Percentiles rank a stretch among this genome's conserved stretches.
Conservation (phyloP, 1,139 yeast species). For the Yamadazyma oceani region DNA sequence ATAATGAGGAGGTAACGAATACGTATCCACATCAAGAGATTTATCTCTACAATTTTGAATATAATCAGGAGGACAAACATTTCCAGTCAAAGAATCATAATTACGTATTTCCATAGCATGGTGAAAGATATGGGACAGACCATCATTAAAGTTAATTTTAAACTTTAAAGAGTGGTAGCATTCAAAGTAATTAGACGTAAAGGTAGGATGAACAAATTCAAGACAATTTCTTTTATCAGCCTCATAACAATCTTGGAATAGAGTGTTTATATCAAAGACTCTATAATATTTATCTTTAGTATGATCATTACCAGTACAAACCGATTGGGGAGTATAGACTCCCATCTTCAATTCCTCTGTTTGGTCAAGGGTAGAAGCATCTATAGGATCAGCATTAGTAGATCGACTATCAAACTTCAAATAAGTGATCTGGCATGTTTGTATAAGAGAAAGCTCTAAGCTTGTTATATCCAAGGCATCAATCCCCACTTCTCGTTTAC, state of each 20-base stretch:
- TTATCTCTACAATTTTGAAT: neutral
- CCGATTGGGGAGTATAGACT: neutral
- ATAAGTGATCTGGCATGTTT: conserved; percentile 1
- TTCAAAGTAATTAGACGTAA: conserved; percentile 1
- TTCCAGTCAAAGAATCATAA: conserved; percentile 1
- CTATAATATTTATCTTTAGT: conserved; percentile 1
- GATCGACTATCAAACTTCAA: conserved; percentile 1
- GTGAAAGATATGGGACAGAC: conserved; percentile 1
- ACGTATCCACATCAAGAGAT: conserved; percentile 1
- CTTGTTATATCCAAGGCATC: neutral
- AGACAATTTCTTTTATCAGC: conserved; percentile 1
- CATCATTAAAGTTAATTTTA: conserved; percentile 1
- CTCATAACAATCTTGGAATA: conserved; percentile 2
- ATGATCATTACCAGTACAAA: neutral
- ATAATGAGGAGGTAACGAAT: conserved; percentile 1
- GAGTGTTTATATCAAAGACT: neutral
- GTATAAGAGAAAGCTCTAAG: neutral
- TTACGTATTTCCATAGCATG: conserved; percentile 1
- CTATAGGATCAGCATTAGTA: conserved; percentile 1
- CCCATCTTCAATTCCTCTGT: neutral
- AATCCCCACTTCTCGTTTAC: neutral
- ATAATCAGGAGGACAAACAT: conserved; percentile 1
- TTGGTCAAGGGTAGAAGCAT: neutral
- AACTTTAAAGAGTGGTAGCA: conserved; percentile 1
- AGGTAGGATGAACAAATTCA: conserved; percentile 3